These are phyloP conservation scores for Paramecium bursaria DNA, from an alignment of 73 alveolate species.

Conservation along the genomic window DNA sequence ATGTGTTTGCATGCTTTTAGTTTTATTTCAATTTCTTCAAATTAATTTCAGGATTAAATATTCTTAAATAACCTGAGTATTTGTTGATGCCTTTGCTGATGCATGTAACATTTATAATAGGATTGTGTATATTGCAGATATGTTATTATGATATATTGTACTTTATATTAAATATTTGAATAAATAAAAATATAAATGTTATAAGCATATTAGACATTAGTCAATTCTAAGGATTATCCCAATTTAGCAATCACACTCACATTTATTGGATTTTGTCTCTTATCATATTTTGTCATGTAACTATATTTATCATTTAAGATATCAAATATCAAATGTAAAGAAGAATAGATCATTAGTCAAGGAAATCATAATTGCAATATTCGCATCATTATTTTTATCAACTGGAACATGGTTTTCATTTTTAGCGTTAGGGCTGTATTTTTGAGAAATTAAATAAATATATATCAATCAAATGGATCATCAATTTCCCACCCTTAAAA, in stretches of 20 bases:
- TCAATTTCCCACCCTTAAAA: no score
- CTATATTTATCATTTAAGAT: slow-evolving; percentile 6
- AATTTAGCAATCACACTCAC: slow-evolving; percentile 65
- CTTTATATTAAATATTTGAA: no score
- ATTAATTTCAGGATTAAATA: no score
- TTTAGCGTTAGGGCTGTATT: slow-evolving; percentile 68
- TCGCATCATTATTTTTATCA: slow-evolving; percentile 65
- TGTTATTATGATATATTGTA: no score
- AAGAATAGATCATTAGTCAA: slow-evolving; percentile 64
- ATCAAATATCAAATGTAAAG: slow-evolving; percentile 51
- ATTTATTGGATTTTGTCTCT: slow-evolving; percentile 67
- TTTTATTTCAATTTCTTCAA: no score
- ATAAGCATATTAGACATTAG: slow-evolving; percentile 60
- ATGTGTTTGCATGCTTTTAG: no score
- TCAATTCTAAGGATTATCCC: slow-evolving; percentile 60
- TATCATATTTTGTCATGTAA: slow-evolving; percentile 69
- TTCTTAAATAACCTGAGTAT: no score
- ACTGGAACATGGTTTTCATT: slow-evolving; percentile 66
- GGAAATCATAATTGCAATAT: slow-evolving; percentile 64
- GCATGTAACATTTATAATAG: no score
- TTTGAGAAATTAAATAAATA: no score
- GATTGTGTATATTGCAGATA: no score
- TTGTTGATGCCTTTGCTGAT: no score
- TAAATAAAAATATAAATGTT: not conserved
- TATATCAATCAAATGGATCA: no score